Evolutionary conservation across 208 protist genomes (phyloP).

Genomic region (Wallacemonas sp.): DNA sequence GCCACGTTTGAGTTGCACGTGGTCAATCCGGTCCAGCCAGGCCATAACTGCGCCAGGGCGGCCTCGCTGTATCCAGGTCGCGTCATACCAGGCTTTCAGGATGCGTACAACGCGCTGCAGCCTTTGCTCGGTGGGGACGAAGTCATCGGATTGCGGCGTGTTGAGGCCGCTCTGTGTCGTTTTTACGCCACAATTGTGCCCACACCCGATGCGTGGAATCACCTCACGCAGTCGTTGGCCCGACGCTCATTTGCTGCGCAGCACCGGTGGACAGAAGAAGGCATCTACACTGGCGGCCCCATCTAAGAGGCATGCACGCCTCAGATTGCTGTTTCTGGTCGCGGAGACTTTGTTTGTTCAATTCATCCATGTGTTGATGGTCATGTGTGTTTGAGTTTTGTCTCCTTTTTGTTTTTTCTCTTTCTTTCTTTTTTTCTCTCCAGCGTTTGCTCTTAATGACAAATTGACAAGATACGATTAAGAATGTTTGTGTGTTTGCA

Average conservation of each 20-base stretch:
- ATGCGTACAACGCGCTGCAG: slow-evolving; percentile 33
- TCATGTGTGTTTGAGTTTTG: neutral
- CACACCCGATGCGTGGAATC: slow-evolving; percentile 4
- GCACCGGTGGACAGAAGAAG: slow-evolving; percentile 59
- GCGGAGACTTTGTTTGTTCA: too few species aligned
- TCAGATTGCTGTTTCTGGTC: too few species aligned
- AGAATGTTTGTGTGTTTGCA: too few species aligned
- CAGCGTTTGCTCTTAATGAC: too few species aligned
- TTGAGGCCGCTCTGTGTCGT: slow-evolving; percentile 15
- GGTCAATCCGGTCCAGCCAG: slow-evolving; percentile 66
- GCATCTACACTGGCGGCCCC: slow-evolving; percentile 57
- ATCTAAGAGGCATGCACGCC: slow-evolving; percentile 2
- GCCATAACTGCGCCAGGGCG: slow-evolving; percentile 63
- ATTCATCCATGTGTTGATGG: too few species aligned
- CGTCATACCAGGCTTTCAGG: slow-evolving; percentile 57
- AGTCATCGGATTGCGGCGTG: neutral
- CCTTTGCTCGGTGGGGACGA: slow-evolving; percentile 22
- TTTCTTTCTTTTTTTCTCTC: slow-evolving; percentile 19
- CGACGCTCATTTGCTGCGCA: neutral
- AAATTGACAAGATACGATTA: too few species aligned
- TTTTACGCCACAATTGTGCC: slow-evolving; percentile 25
- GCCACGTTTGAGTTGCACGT: slow-evolving; percentile 54
- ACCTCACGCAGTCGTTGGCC: neutral
- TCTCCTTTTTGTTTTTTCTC: neutral
- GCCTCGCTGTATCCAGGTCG: slow-evolving; percentile 45